phyloP scores from a whole-genome alignment of 2,329 filamentous ascomycete genomes.

The Fusarium sp. region DNA sequence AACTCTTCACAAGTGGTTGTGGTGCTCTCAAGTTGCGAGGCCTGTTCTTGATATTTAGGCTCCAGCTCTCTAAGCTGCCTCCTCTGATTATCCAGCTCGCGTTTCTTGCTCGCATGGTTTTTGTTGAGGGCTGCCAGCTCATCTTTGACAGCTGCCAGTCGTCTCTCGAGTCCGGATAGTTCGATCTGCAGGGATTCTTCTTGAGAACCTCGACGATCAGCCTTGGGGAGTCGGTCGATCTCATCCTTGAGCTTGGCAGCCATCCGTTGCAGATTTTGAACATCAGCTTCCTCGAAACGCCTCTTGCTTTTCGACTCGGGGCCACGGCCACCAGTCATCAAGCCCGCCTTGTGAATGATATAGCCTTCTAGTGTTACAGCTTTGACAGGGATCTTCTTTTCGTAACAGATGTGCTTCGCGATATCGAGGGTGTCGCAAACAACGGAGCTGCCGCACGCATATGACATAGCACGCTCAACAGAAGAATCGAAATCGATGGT shows the following conservation, averaged over 20 bases:
- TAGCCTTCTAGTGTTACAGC: slow-evolving; percentile 95
- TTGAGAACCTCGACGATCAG: slow-evolving; percentile 77
- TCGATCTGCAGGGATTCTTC: slow-evolving; percentile 87
- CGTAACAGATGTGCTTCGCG: slow-evolving; percentile 90
- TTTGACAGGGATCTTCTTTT: slow-evolving; percentile 86
- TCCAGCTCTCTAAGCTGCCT: slow-evolving; percentile 79
- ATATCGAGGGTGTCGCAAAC: slow-evolving; percentile 90
- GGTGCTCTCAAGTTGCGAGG: slow-evolving; percentile 71
- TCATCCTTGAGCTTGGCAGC: slow-evolving; percentile 81
- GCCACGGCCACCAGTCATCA: slow-evolving; percentile 95
- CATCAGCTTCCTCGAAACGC: slow-evolving; percentile 88
- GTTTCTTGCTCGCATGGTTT: slow-evolving; percentile 86
- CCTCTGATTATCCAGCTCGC: slow-evolving; percentile 79
- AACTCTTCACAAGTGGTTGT: slow-evolving; percentile 63
- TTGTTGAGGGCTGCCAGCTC: slow-evolving; percentile 83
- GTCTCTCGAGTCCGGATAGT: slow-evolving; percentile 81
- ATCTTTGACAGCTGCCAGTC: slow-evolving; percentile 75
- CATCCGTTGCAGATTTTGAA: slow-evolving; percentile 83
- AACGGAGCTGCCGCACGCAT: slow-evolving; percentile 93
- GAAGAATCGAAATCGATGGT: slow-evolving; percentile 93
- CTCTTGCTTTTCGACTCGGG: slow-evolving; percentile 80
- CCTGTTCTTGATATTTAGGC: slow-evolving; percentile 81
- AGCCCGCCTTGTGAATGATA: slow-evolving; percentile 94
- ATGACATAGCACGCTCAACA: slow-evolving; percentile 91
- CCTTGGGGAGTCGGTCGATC: slow-evolving; percentile 81